Evolutionary conservation across 75 land plant genomes (phyloP).

Genomic region (Pinus tabuliformis): DNA sequence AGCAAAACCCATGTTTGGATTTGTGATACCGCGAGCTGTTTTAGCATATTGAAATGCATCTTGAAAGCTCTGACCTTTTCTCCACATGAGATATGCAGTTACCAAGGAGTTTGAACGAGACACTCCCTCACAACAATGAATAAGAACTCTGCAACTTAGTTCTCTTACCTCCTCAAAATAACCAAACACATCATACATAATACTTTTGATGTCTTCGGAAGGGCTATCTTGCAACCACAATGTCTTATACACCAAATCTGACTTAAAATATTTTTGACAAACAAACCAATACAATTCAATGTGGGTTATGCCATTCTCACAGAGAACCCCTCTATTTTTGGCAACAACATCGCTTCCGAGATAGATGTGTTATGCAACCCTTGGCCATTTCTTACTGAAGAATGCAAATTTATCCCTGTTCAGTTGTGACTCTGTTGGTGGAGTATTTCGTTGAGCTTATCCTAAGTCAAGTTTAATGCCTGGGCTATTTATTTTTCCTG

Average conservation of each 20-base stretch:
- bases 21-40: slow-evolving; percentile 31
- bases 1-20: slow-evolving; percentile 60
- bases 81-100: slow-evolving; percentile 62
- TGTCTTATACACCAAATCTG: slow-evolving; percentile 44
- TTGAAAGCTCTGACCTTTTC: slow-evolving; percentile 33
- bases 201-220: slow-evolving; percentile 44
- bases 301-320: slow-evolving; percentile 49
- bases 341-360: slow-evolving; percentile 54
- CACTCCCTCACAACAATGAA: slow-evolving; percentile 50
- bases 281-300: slow-evolving; percentile 51
- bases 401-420: slow-evolving; percentile 28
- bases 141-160: slow-evolving; percentile 43
- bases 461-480: slow-evolving; percentile 34
- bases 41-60: slow-evolving; percentile 50
- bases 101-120: slow-evolving; percentile 53
- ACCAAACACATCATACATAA: slow-evolving; percentile 56
- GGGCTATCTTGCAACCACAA: slow-evolving; percentile 62
- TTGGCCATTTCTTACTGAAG: slow-evolving; percentile 36
- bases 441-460: slow-evolving; percentile 20
- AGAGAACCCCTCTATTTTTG: slow-evolving; percentile 26
- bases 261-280: slow-evolving; percentile 49
- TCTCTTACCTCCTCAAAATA: slow-evolving; percentile 41
- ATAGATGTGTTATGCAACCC: slow-evolving; percentile 41
- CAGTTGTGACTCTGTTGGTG: slow-evolving; percentile 23
- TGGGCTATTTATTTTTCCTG: slow-evolving; percentile 13